phyloP scores from a whole-genome alignment of 305 asterid species.

The Ruellia speciosa region DNA sequence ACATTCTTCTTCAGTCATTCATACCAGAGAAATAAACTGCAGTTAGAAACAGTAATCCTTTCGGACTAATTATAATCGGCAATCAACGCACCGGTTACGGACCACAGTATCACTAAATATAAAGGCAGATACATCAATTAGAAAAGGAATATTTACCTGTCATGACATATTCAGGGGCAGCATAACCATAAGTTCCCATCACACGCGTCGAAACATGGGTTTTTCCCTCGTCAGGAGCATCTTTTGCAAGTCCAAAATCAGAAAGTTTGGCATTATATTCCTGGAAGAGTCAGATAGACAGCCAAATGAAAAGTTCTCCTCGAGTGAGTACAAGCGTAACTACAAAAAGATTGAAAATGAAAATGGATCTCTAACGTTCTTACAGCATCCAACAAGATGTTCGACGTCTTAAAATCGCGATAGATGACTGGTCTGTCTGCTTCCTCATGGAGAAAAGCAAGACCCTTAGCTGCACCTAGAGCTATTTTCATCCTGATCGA shows the following conservation, averaged over 20 bases:
- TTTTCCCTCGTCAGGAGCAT: constrained; percentile 70
- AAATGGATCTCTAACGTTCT: constrained; percentile 15
- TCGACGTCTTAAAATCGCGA: constrained; percentile 73
- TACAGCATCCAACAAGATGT: constrained; percentile 60
- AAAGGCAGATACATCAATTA: not conserved
- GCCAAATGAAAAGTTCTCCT: no score
- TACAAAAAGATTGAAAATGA: not conserved
- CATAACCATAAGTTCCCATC: constrained; percentile 68
- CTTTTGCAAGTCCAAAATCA: constrained; percentile 73
- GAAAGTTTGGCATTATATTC: constrained; percentile 71
- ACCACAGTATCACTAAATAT: not conserved
- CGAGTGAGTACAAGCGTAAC: not conserved
- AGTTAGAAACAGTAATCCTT: not conserved
- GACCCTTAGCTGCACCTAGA: constrained; percentile 64
- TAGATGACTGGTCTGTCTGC: constrained; percentile 62
- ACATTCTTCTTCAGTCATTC: no score
- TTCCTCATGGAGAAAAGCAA: constrained; percentile 68
- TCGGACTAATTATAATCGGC: not conserved
- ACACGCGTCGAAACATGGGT: constrained; percentile 73
- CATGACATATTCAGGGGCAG: constrained; percentile 71
- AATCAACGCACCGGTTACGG: not conserved
- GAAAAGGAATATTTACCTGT: constrained; percentile 31
- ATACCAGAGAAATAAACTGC: not conserved
- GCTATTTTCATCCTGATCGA: constrained; percentile 70
- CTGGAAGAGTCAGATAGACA: constrained; percentile 25